Base-by-base conservation (phyloP, 140 eudicot genomes). In the Eryngium alpinum region DNA sequence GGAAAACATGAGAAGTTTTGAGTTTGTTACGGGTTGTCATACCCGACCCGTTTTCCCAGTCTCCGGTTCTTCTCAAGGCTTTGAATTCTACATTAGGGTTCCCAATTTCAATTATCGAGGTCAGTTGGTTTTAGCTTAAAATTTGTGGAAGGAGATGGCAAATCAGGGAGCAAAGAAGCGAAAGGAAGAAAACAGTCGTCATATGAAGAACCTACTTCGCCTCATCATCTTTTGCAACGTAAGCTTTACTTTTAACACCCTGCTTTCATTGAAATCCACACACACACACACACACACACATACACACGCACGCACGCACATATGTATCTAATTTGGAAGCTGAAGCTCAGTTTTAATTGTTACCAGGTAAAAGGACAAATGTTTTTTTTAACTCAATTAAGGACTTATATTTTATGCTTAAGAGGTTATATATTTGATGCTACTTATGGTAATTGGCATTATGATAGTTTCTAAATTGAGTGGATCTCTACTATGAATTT, bases 151-250 rank as follows among this genome's bases (percentile, higher is more conserved):
- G 46, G 77, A 24, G 78, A 75, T 75, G 79, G 79, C 63, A 75
- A 75, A 75, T 49, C 62, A 49, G 38, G 98, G 98, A 31, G 98
- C 98, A 10, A 94, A 94, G 87, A 94, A 92, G 81, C 96, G 98
- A 52, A 89, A 89, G 82, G 98, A 94, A 18, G 97, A 92, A 81
- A 94, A 92, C 81, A 83, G 83, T 73, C 98, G 97, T 84, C 97
- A 90, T 75, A 92, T 92, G 90, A 88, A 85, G 78, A 94, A 84
- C 21, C 92, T 94, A 34, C 89, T 87, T 82, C 90, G 92, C 38
- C 72, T 89, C 87, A 94, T 94, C 80, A 80, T 92, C 83, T 95
- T 86, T 77, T 87, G 89, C 89, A 94, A 94, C 86, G 98, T 94
- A 89, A 19, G 16, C 32, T 57, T 13, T 57, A 24, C 34, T 11